Base-by-base conservation (phyloP, 2,329 filamentous ascomycete species). In the Fusarium sacchari region DNA sequence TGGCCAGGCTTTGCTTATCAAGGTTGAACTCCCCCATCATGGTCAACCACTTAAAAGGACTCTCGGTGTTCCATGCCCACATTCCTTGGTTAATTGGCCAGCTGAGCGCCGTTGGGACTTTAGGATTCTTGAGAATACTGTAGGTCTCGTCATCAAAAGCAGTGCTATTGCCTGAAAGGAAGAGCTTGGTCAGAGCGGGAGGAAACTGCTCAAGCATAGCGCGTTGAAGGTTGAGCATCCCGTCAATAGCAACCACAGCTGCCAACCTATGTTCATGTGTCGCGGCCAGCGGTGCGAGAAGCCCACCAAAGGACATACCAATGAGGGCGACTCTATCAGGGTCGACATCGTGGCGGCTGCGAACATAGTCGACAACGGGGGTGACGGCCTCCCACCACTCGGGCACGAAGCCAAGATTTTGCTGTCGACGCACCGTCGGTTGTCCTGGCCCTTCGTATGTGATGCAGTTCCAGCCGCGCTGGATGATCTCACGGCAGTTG, bases 361-460 rank as follows among this genome's bases (percentile, higher is more conserved):
- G 43, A 6, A 82, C 60, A 42, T 82, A 82, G 75, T 86, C 83
- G 2, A 86, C 75, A 11, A 86, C 77, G 0, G 84, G 83, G 0
- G 79, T 82, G 15, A 83, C 78, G 0, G 82, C 84, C 11, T 74
- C 75, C 73, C 84, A 82, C 84, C 84, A 86, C 28, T 85, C 79
- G 1, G 79, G 79, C 56, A 84, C 84, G 71, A 86, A 86, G 14
- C 82, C 83, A 3, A 85, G 52, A 14, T 79, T 71, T 47, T 87
- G 82, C 3, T 82, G 61, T 1, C 85, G 81, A 18, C 82, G 81
- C 3, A 84, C 81, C 3, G 78, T 82, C 2, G 80, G 78, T 68
- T 87, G 85, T 1, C 85, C 85, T 0, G 85, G 85, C 0, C 85
- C 86, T 60, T 87, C 85, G 67, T 84, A 87, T 2, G 82, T 82